Base-by-base conservation (phyloP, 257 asterid species). In the Voacanga thouarsii region DNA sequence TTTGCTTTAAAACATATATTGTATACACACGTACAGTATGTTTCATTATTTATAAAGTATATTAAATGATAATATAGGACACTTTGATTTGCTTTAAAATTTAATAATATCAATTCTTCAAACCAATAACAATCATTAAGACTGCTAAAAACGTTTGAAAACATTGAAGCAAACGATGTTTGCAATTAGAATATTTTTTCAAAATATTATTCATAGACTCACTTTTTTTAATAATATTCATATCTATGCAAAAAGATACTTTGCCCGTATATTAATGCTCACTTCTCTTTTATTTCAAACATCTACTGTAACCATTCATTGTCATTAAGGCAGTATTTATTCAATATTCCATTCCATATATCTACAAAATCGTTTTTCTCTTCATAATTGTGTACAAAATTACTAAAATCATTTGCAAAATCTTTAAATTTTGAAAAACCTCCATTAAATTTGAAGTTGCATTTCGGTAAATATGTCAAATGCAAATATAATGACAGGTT, bases 161-260 rank as follows among this genome's bases (percentile, higher is more conserved):
- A 70, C n/a, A 19, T 7, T 70, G 12, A 0, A 43, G 18, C 5
- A 70, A 18, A 16, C n/a, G 33, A 26, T 70, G 3, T 12, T 70
- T 70, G 51, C 19, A 70, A 69, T 18, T 70, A 12, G 39, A 23
- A 70, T 70, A 70, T 43, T 21, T 70, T 70, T 70, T 70, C 53
- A 70, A 19, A 43, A 70, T 21, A 69, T 9, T 37, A 43, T 70
- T 70, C 28, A 70, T 41, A 24, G 26, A 30, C 49, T 70, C 74
- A 24, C 56, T 70, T 43, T 12, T 44, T 70, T 43, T 47, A 23
- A 26, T 70, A 9, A 26, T 70, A 4, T n/a, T 70, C 74, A 43
- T 70, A 43, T 70, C 74, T n/a, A n/a, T 41, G 50, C 74, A 70
- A 21, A 18, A 70, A 33, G 28, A 19, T 11, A n/a, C n/a, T n/a